Evolutionary conservation across 2,329 filamentous ascomycete species (phyloP).

Genomic region (Akanthomyces lecanii): DNA sequence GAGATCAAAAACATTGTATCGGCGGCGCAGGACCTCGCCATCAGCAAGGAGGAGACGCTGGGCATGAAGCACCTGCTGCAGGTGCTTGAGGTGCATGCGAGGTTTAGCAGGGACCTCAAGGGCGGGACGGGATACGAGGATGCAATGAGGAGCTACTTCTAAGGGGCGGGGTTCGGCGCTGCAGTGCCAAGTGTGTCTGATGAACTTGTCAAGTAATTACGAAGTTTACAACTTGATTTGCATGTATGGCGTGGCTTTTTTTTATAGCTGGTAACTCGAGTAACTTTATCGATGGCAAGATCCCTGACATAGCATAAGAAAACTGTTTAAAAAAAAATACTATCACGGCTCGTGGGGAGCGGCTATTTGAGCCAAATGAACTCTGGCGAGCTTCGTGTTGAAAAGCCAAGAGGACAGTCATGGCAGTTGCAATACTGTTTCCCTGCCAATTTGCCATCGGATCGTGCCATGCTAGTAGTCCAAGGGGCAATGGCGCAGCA

Average conservation of each 20-base stretch:
- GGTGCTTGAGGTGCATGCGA: conserved; percentile 78
- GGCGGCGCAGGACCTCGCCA: conserved; percentile 76
- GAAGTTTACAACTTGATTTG: background rate
- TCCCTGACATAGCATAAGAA: no score
- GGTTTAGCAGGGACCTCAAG: conserved; percentile 78
- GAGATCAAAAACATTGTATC: conserved; percentile 87
- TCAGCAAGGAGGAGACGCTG: conserved; percentile 67
- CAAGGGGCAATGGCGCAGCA: no score
- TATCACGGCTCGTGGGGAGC: no score
- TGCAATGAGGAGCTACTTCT: conserved; percentile 77
- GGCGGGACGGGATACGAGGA: conserved; percentile 77
- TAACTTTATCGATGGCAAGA: background rate
- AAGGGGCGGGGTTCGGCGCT: conserved; percentile 7
- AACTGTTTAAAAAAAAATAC: no score
- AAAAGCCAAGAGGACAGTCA: no score
- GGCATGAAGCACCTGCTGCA: conserved; percentile 75
- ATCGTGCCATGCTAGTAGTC: no score
- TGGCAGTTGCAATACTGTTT: no score
- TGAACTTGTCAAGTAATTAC: background rate
- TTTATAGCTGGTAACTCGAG: background rate
- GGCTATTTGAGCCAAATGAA: no score
- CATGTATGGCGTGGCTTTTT: no score
- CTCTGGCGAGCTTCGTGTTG: no score
- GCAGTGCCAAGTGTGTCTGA: background rate
- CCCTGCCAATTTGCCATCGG: no score